Base-by-base conservation (phyloP, 306 rosid genomes). In the Urtica urens region DNA sequence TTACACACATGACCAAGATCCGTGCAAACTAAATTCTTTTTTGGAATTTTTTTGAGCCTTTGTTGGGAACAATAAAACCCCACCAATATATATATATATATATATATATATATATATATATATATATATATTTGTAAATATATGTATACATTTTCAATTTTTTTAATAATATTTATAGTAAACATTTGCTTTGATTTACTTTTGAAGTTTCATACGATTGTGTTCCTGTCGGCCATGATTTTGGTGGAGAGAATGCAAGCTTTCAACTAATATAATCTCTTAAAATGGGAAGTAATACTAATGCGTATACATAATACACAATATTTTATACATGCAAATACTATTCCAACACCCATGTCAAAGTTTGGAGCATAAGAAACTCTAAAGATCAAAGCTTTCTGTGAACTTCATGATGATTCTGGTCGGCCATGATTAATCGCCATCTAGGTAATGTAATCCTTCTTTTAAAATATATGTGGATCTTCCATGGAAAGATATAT, bases 371-470 rank as follows among this genome's bases (percentile, higher is more conserved):
- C 80, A 75, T 60, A 58, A 74, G 81, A 73, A 73, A 80, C 92
- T 78, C 79, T 78, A 82, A 80, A 80, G 87, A 47, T 5, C 6
- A 78, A 66, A 64, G 52, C 72, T 55, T 59, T 60, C 33, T 58
- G 48, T 62, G 55, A 50, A 73, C 76, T 79, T 73, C 72, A 77
- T 66, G 73, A 74, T 80, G 80, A 72, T 46, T 17, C 54, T 72
- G 82, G 94, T 83, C 87, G 94, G 87, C 87, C 96, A 81, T 80
- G 70, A 84, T 75, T 69, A 65, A 67, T 73, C 77, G 48, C 59
- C 58, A 28, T 58, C n/a, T n/a, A n/a, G n/a, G n/a, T n/a, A n/a
- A 72, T 70, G 65, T 49, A 60, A 38, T 59, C 51, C 53, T 58
- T n/a, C n/a, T n/a, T 51, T 52, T 8, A n/a, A 16, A 55, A 55